Evolutionary conservation across 176 grass and related monocot genomes (phyloP), one percentile per base, ranked within the genome.

Genomic region (Lolium rigidum): DNA sequence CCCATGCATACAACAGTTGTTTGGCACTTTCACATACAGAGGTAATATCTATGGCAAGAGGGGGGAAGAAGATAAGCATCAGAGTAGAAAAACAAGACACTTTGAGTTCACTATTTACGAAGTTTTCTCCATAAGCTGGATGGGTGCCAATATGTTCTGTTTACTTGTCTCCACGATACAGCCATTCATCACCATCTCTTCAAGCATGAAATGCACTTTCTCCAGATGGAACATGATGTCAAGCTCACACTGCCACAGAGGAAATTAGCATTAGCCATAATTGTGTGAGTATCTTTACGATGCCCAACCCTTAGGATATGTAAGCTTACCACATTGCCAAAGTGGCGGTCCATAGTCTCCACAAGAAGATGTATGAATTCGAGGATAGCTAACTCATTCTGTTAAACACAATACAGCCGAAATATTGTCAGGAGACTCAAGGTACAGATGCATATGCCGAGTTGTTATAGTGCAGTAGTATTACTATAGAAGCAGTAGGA

Each of bases 131-230:
- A 96, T 94, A 8, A 99, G 88, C 54, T 96, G 94, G 70, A 96
- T 96, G 4, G 94, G 94, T 37, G 88, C 81, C 82, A 99, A 90
- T 84, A 96, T 99, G 54, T 96, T 99, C 75, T 88, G 80, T 90
- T 99, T 99, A 81, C 93, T 96, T 41, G 94, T 99, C 86, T 99
- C 97, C 73, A 99, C 97, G 25, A 99, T 94, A 80, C 94, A 96
- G 21, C 92, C 97, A 76, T 99, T 99, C 97, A 99, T 96, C 43
- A 99, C 94, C 94, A 99, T 99, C 84, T 99, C 97, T 92, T 99
- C 97, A 31, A 99, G 91, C 94, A 99, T 96, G 82, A 99, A 99
- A 61, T 99, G 97, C 20, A 94, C 97, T 78, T 94, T 99, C 86
- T 99, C 97, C 75, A 96, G 70, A 86, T 99, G 97, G 82, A 99